Evolutionary conservation across 176 grass and related monocot species (phyloP).

Genomic region (Guadua angustifolia): DNA sequence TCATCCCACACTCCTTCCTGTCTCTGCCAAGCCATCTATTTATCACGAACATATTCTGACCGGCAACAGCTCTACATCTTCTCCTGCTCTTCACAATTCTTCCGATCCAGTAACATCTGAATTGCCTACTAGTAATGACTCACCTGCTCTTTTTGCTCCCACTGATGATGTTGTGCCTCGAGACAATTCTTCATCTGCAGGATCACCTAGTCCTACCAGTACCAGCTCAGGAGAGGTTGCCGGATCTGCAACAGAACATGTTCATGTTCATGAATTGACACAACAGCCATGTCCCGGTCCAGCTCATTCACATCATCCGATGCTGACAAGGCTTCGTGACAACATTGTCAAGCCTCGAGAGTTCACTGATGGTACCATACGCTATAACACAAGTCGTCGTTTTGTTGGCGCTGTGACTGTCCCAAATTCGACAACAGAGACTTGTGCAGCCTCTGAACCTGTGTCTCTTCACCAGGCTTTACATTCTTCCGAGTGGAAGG

Average conservation of each 20-base stretch:
- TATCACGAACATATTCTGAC: neutral
- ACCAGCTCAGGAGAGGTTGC: rapidly evolving
- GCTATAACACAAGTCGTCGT: rapidly evolving
- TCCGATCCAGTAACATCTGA: no score
- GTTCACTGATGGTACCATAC: neutral
- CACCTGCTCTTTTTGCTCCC: rapidly evolving
- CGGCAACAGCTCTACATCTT: rapidly evolving
- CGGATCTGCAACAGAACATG: no score
- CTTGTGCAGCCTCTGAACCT: neutral
- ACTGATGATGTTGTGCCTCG: no score
- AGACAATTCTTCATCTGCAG: no score
- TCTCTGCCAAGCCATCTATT: rapidly evolving
- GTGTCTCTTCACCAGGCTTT: neutral
- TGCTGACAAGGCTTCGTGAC: no score
- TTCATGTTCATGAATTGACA: no score
- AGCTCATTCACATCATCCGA: no score
- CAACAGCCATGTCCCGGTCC: no score
- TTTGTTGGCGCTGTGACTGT: neutral
- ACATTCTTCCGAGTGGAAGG: neutral
- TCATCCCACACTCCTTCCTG: neutral
- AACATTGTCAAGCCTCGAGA: neutral
- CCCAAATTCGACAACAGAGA: neutral
- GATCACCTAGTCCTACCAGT: rapidly evolving
- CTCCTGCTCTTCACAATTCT: rapidly evolving
- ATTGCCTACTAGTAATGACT: no score